Evolutionary conservation across 106 monocot genomes (phyloP), one percentile per base, ranked within the genome.

Genomic region (Agapanthus africanus): DNA sequence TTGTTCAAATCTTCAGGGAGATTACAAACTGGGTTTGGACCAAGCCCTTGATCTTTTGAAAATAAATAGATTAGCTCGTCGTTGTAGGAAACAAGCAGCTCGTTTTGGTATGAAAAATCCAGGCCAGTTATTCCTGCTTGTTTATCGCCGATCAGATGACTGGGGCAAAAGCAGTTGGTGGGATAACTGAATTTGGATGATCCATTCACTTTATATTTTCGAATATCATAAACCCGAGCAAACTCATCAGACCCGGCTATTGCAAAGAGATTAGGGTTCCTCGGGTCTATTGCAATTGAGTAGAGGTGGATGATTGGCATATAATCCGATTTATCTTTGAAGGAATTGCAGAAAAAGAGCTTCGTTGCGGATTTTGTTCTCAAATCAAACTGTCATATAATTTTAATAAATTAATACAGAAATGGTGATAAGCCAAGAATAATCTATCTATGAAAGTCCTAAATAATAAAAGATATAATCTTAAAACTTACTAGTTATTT

Each of bases 371-470:
- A 50, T 61, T 82, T 76, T 66, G 69, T 83, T 63, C 92, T 87
- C 60, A 99, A 71, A 79, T 99, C 92, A 76, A 87, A 84, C 85
- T 95, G 88, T 51, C n/a, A n/a, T n/a, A n/a, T n/a, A n/a, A n/a
- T n/a, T n/a, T n/a, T n/a, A n/a, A n/a, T n/a, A n/a, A n/a, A n/a
- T n/a, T n/a, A n/a, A n/a, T n/a, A n/a, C n/a, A n/a, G n/a, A n/a
- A n/a, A n/a, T n/a, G n/a, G n/a, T n/a, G n/a, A n/a, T n/a, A n/a
- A n/a, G n/a, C n/a, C n/a, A n/a, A n/a, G n/a, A n/a, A n/a, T n/a
- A n/a, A n/a, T n/a, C n/a, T n/a, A n/a, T n/a, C n/a, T n/a, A n/a
- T n/a, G n/a, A n/a, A n/a, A n/a, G n/a, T n/a, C n/a, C n/a, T n/a
- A n/a, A n/a, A n/a, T n/a, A n/a, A n/a, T n/a, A n/a, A n/a, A n/a